phyloP scores from a whole-genome alignment of 1,284 basidiomycete species.

The Puccinia novopanici region DNA sequence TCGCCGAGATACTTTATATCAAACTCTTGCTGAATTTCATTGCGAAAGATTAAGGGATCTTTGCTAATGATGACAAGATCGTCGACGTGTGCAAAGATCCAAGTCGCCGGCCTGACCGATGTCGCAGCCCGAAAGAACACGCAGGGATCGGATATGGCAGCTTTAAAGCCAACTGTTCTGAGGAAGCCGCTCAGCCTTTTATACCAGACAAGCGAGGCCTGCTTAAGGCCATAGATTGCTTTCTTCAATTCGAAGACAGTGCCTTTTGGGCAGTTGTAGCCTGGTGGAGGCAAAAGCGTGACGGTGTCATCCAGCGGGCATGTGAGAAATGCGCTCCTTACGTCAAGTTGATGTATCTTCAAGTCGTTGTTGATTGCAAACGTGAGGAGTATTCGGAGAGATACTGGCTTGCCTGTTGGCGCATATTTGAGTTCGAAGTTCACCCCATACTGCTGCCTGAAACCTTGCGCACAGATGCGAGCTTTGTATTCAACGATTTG shows the following conservation, averaged over 20 bases:
- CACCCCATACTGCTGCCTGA: too few species aligned
- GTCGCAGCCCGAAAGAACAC: neutral
- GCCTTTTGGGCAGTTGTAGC: neutral
- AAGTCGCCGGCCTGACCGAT: neutral
- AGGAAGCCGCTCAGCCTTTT: neutral
- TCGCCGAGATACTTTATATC: slow-evolving; percentile 5
- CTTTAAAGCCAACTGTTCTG: neutral
- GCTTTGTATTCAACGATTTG: too few species aligned
- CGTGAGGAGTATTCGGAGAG: too few species aligned
- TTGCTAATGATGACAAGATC: too few species aligned
- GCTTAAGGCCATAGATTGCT: neutral
- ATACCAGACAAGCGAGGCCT: neutral
- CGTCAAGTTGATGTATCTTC: slow-evolving; percentile 28
- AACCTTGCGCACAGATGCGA: too few species aligned
- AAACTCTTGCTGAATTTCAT: neutral
- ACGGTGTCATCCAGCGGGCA: neutral
- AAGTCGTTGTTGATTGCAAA: too few species aligned
- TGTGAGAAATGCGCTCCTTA: slow-evolving; percentile 16
- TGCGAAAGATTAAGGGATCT: neutral
- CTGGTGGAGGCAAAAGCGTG: too few species aligned
- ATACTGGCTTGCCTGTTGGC: neutral
- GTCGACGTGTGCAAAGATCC: neutral
- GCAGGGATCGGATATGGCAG: neutral
- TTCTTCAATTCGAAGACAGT: neutral
- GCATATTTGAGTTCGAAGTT: too few species aligned